phyloP scores from a whole-genome alignment of 805 yeast species.

The Hanseniaspora occidentalis region DNA sequence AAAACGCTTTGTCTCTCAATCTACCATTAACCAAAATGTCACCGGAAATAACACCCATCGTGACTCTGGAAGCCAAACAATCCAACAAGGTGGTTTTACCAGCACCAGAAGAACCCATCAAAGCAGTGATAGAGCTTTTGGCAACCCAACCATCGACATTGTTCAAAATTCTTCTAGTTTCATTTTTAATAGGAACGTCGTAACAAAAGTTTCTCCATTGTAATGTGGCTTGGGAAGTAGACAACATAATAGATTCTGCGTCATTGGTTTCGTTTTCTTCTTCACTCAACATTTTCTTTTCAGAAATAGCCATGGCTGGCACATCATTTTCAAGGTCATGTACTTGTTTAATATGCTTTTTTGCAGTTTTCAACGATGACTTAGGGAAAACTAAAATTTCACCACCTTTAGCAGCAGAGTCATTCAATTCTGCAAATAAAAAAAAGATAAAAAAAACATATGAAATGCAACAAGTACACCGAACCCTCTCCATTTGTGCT shows the following conservation, averaged over 20 bases:
- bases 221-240: constrained; percentile 36
- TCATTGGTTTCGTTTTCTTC: too few species aligned
- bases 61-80: constrained; percentile 50
- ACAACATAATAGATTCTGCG: constrained; percentile 8
- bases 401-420: constrained; percentile 58
- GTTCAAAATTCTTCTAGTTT: constrained; percentile 40
- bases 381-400: constrained; percentile 51
- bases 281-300: too few species aligned
- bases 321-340: too few species aligned
- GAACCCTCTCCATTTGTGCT: constrained; percentile 46
- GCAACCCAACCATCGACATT: constrained; percentile 65
- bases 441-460: constrained; percentile 40
- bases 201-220: constrained; percentile 64
- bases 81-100: constrained; percentile 63
- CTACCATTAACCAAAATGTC: constrained; percentile 48
- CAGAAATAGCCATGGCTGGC: too few species aligned
- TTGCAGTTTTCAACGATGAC: constrained; percentile 33
- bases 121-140: constrained; percentile 65
- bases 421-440: constrained; percentile 40
- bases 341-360: constrained; percentile 23
- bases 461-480: constrained; percentile 45
- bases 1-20: constrained; percentile 38
- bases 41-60: constrained; percentile 52
- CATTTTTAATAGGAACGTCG: constrained; percentile 46
- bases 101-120: constrained; percentile 67